Base-by-base conservation (phyloP, 352 stramenopile species). In the Phytopythium mirpurense region DNA sequence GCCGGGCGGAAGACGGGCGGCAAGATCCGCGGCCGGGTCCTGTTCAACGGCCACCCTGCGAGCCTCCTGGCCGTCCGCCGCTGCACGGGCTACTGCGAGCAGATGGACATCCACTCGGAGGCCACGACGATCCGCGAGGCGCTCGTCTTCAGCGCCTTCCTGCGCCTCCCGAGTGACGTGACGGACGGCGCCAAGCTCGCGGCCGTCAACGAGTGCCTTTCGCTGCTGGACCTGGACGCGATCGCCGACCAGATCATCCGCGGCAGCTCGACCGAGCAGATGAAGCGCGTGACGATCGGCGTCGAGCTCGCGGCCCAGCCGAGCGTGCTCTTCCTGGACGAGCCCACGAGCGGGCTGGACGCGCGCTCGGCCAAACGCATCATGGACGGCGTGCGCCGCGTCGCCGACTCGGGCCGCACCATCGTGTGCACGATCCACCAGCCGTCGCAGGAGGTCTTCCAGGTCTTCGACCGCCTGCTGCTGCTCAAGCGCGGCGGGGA, bases 401-500 rank as follows among this genome's bases (percentile, higher is more conserved):
- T 96, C 41, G 86, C 88, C 5, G 48, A 68, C 54, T 75, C 75
- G 24, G 84, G 85, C 0, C 61, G 75, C 15, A 93, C 79, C 0
- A 69, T 98, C 11, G 62, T 97, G 4, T 96, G 92, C 38, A 97
- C 88, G 35, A 98, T 98, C 64, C 91, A 98, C 63, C 91, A 98
- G 68, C 91, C 91, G 35, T 83, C 72, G 11, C 80, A 73, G 0
- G 81, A 96, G 44, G 80, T 96, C 2, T 96, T 97, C 41, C 74
- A 32, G 9, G 43, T 80, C 32, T 95, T 96, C 56, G 85, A 96
- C 63, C 72, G 74, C 46, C 41, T 95, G 18, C 70, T 95, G 29
- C 54, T 96, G 11, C 67, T 96, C 38, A 72, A 79, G 54, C 56
- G 59, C 48, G 74, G 74, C 24, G 74, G 75, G 2, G 53, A 68